Evolutionary conservation across 495 filamentous ascomycete genomes (phyloP).

Genomic region (Hypoxylon trugodes): DNA sequence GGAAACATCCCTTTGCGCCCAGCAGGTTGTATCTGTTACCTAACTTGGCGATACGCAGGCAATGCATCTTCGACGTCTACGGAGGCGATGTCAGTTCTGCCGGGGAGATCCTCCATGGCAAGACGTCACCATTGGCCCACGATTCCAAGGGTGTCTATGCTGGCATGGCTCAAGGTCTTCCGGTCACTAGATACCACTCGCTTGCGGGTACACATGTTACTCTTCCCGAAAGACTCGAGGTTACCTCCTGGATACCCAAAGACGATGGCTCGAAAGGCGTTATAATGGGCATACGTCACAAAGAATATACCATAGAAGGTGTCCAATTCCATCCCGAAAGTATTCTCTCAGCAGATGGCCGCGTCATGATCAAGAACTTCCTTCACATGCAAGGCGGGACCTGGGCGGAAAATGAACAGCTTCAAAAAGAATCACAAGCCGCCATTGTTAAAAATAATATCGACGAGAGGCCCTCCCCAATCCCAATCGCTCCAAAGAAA

Average conservation of each 20-base stretch:
- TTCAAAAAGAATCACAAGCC: constrained; percentile 52
- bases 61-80: constrained; percentile 93
- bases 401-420: constrained; percentile 79
- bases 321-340: constrained; percentile 99
- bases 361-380: constrained; percentile 91
- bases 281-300: constrained; percentile 98
- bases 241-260: constrained; percentile 87
- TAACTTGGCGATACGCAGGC: constrained; percentile 51
- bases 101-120: constrained; percentile 96
- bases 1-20: neutral
- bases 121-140: constrained; percentile 89
- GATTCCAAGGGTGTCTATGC: constrained; percentile 89
- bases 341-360: constrained; percentile 89
- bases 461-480: constrained; percentile 35
- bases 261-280: constrained; percentile 72
- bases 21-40: neutral
- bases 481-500: constrained; percentile 63
- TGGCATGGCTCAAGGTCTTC: constrained; percentile 75
- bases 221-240: constrained; percentile 85
- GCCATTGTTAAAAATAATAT: constrained; percentile 25
- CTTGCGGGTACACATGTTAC: constrained; percentile 92
- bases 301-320: constrained; percentile 86
- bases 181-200: constrained; percentile 95
- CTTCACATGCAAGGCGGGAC: constrained; percentile 85
- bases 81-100: constrained; percentile 92